phyloP scores from a whole-genome alignment of 2,329 filamentous ascomycete genomes.

The Calonectria crousiana region DNA sequence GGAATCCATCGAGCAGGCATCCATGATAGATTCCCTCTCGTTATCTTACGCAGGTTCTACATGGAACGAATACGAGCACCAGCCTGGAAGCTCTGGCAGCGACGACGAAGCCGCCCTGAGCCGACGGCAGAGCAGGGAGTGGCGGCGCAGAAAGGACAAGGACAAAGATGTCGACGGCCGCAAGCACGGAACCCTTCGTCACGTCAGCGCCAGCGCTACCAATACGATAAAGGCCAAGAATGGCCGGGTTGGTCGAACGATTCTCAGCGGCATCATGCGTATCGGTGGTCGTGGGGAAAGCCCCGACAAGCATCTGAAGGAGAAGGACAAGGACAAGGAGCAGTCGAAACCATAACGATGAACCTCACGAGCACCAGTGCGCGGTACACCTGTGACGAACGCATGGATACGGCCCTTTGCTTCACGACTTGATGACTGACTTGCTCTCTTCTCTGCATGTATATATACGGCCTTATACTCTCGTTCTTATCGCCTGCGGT shows the following conservation, averaged over 20 bases:
- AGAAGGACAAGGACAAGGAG: slow-evolving; percentile 11
- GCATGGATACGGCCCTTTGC: slow-evolving; percentile 25
- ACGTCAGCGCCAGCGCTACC: slow-evolving; percentile 45
- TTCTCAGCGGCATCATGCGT: slow-evolving; percentile 59
- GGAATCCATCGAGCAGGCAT: slow-evolving; percentile 62
- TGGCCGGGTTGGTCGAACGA: slow-evolving; percentile 55
- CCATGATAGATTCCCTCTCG: slow-evolving; percentile 51
- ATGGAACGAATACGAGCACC: slow-evolving; percentile 48
- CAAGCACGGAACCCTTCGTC: slow-evolving; percentile 42
- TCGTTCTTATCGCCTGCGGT: slow-evolving; percentile 18
- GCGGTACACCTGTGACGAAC: slow-evolving; percentile 6
- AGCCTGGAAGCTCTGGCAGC: slow-evolving; percentile 66
- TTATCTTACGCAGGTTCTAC: slow-evolving; percentile 45
- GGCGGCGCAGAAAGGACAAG: slow-evolving; percentile 45
- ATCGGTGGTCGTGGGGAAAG: slow-evolving; percentile 57
- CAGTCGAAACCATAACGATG: slow-evolving; percentile 13
- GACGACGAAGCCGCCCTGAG: slow-evolving; percentile 50
- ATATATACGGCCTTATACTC: slow-evolving; percentile 21
- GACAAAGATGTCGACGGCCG: background rate
- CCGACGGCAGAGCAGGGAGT: slow-evolving; percentile 50
- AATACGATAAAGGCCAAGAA: slow-evolving; percentile 52
- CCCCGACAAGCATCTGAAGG: slow-evolving; percentile 50
- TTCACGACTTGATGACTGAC: slow-evolving; percentile 27
- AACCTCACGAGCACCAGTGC: background rate
- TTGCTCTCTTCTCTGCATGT: slow-evolving; percentile 16